These are phyloP conservation scores for Musa itinerans DNA, from an alignment of 176 grass and related monocot species.

Conservation along the genomic window DNA sequence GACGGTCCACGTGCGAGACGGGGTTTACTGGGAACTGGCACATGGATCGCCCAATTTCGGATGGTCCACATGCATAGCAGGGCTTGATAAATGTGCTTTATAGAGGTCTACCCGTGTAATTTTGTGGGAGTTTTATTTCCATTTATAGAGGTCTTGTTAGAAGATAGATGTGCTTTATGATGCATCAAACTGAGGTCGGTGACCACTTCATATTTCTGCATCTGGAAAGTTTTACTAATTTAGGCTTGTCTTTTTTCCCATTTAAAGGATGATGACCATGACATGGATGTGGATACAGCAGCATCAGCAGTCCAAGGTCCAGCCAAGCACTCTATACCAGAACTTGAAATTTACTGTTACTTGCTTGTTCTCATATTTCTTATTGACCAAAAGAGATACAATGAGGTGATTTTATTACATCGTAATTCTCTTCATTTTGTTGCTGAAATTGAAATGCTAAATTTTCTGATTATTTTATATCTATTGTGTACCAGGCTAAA, in stretches of 20 bases:
- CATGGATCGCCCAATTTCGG: too few species aligned
- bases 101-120: too few species aligned
- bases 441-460: neutral
- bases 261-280: slow-evolving; percentile 45
- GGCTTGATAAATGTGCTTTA: too few species aligned
- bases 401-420: slow-evolving; percentile 33
- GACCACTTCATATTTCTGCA: neutral
- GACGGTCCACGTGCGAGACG: too few species aligned
- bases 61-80: too few species aligned
- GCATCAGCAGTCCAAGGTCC: slow-evolving; percentile 33
- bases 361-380: slow-evolving; percentile 74
- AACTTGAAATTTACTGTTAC: slow-evolving; percentile 88
- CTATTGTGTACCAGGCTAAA: slow-evolving; percentile 46
- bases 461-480: slow-evolving; percentile 8
- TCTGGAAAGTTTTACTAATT: neutral
- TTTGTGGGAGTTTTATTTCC: too few species aligned
- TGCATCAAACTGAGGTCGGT: neutral
- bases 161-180: neutral
- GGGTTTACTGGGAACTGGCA: too few species aligned
- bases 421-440: neutral
- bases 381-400: slow-evolving; percentile 62
- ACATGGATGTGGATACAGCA: slow-evolving; percentile 66
- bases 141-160: neutral
- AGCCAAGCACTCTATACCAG: slow-evolving; percentile 48
- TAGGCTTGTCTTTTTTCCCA: neutral